Percentiles rank a stretch among this genome's conserved stretches.
Evolutionary conservation across 192 early-diverging fungal species (phyloP).

Genomic region (Hyaloraphidium curvatum): DNA sequence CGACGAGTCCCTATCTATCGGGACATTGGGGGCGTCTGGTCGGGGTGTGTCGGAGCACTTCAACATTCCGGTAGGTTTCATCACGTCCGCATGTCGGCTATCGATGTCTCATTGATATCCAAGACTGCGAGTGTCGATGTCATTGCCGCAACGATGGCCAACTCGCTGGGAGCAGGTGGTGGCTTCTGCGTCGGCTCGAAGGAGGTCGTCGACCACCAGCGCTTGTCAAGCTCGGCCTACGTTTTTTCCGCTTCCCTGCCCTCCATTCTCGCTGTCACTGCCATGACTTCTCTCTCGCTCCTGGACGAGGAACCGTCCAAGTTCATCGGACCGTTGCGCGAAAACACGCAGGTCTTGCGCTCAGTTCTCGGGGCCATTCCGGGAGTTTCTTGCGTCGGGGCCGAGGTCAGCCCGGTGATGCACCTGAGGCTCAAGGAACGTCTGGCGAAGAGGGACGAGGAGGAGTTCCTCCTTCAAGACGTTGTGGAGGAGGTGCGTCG

Average conservation of each 20-base stretch:
- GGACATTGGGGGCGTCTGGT: conserved; percentile 68
- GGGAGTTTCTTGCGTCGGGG: conserved; percentile 27
- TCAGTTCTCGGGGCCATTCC: conserved; percentile 27
- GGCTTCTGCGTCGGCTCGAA: conserved; percentile 80
- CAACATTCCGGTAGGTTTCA: conserved; percentile 30
- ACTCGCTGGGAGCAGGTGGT: conserved; percentile 59
- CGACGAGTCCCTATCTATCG: conserved; percentile 82
- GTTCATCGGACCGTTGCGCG: conserved; percentile 29
- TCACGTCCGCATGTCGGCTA: conserved; percentile 3
- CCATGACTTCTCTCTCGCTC: conserved; percentile 63
- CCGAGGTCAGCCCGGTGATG: conserved; percentile 41
- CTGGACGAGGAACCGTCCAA: conserved; percentile 25
- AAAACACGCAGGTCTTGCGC: conserved; percentile 45
- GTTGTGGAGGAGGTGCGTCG: background rate
- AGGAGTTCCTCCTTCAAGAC: background rate
- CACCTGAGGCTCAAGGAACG: conserved; percentile 39
- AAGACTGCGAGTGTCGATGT: conserved; percentile 67
- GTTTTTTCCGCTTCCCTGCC: conserved; percentile 89
- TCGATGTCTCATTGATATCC: conserved; percentile 1
- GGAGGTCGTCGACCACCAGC: conserved; percentile 79
- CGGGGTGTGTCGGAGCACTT: conserved; percentile 73
- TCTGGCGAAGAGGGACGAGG: background rate
- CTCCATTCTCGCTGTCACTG: conserved; percentile 72
- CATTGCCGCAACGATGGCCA: conserved; percentile 65
- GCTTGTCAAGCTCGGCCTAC: conserved; percentile 75